phyloP scores from a whole-genome alignment of 2,329 filamentous ascomycete genomes.

The Ascomycota sp. region DNA sequence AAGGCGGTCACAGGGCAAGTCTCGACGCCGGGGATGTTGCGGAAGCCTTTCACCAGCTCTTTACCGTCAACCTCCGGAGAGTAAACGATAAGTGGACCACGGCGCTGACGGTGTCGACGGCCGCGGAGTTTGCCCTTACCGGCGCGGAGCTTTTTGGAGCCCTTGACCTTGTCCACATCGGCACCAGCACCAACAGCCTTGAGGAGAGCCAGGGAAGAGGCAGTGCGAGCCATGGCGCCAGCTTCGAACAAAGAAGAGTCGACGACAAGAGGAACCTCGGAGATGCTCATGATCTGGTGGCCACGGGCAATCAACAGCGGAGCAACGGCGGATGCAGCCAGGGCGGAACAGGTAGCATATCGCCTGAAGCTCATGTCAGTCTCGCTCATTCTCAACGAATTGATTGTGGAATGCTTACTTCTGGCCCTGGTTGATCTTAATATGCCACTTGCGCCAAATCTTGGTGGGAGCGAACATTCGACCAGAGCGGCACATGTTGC shows the following conservation, averaged over 20 bases:
- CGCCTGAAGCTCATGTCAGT: constrained; percentile 35
- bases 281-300: constrained; percentile 79
- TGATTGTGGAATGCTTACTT: constrained; percentile 39
- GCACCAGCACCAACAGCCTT: constrained; percentile 76
- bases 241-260: constrained; percentile 75
- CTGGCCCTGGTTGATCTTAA: constrained; percentile 99
- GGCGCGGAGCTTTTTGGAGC: constrained; percentile 88
- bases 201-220: constrained; percentile 68
- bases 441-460: constrained; percentile 99
- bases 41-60: constrained; percentile 84
- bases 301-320: constrained; percentile 92
- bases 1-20: constrained; percentile 81
- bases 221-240: constrained; percentile 69
- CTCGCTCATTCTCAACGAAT: background rate
- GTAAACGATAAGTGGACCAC: constrained; percentile 95
- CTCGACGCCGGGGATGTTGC: constrained; percentile 98
- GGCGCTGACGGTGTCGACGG: constrained; percentile 92
- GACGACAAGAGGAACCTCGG: constrained; percentile 93
- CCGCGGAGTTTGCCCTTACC: constrained; percentile 98
- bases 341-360: constrained; percentile 91
- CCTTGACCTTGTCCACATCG: constrained; percentile 89
- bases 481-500: constrained; percentile 99
- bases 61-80: constrained; percentile 89
- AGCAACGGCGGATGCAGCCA: constrained; percentile 88
- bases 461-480: constrained; percentile 99